Base-by-base conservation (phyloP, 345 rosid species). In the Syzygium grande region DNA sequence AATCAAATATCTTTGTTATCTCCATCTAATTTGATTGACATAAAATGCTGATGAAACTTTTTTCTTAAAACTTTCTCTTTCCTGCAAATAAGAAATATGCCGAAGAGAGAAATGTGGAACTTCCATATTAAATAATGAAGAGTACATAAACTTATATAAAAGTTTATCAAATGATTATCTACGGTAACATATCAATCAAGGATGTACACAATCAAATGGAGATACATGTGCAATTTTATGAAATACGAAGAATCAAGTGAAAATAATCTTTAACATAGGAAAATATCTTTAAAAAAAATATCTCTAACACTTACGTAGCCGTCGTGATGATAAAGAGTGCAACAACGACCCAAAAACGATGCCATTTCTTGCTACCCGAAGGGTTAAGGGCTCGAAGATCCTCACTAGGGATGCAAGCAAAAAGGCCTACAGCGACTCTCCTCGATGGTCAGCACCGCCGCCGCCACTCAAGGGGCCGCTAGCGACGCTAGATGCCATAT, bases 381-480 rank as follows among this genome's bases (percentile, higher is more conserved):
- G 30, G 68, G 68, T n/a, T n/a, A 61, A 61, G 34, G 73, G 34
- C 38, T 61, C 1, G 4, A 61, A 61, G 34, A n/a, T 16, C 34
- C 9, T n/a, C 2, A 13, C 52, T 58, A 23, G n/a, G 77, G 21
- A 6, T 30, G 77, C 77, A 29, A 29, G 38, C 8, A 14, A 29
- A 29, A 29, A 14, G 21, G 77, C 41, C 77, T 11, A 25, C 43
- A 41, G 6, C 0, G 63, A 12, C 63, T 58, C 63, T 10, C 29
- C 63, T 11, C 11, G 3, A 58, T 58, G 7, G 65, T 58, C 2
- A 41, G 6, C 43, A 25, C 0, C 13, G 2, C 0, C 1, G 1
- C 4, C 1, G 4, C 6, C 1, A 15, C 1, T 61, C 9, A 6
- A 65, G 9, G 41, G 79, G 12, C 4, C 30, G 21, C 6, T 2